phyloP scores from a whole-genome alignment of 108 stramenopile species.

The Pseudonitzschia pungens region DNA sequence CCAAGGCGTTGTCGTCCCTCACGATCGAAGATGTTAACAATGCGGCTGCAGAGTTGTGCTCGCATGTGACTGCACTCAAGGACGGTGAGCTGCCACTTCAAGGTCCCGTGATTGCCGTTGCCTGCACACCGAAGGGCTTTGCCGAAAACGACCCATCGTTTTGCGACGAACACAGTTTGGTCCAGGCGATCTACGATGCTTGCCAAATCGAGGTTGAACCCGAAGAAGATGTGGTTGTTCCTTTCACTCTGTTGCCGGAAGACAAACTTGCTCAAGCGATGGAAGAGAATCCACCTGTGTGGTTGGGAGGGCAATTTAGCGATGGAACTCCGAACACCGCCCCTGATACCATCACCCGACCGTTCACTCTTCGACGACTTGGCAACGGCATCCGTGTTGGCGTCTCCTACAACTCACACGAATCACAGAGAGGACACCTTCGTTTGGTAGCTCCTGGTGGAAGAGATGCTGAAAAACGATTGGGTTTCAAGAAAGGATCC shows the following conservation, averaged over 20 bases:
- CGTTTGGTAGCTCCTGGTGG: constrained; percentile 92
- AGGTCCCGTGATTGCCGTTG: constrained; percentile 77
- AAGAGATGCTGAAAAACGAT: constrained; percentile 82
- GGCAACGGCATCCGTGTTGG: constrained; percentile 86
- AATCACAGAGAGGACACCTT: constrained; percentile 90
- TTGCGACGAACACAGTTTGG: constrained; percentile 72
- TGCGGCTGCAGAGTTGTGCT: constrained; percentile 90
- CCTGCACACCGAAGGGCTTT: constrained; percentile 76
- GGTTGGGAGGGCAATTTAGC: constrained; percentile 75
- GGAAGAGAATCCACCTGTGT: constrained; percentile 61
- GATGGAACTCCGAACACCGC: constrained; percentile 91
- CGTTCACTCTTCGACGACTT: constrained; percentile 82
- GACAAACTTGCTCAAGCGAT: constrained; percentile 67
- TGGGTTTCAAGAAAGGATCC: constrained; percentile 76
- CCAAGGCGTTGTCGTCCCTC: constrained; percentile 79
- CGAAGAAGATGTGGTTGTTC: constrained; percentile 85
- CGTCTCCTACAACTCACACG: constrained; percentile 73
- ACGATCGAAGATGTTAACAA: constrained; percentile 94
- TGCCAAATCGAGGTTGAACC: constrained; percentile 78
- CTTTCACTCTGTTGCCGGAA: constrained; percentile 73
- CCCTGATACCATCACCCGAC: constrained; percentile 78
- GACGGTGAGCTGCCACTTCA: constrained; percentile 57
- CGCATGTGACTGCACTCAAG: constrained; percentile 82
- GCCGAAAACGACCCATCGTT: constrained; percentile 46
- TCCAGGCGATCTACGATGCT: constrained; percentile 75